Conservation (phyloP, 768 basidiomycete genomes). For the Leccinum rimulosum region DNA sequence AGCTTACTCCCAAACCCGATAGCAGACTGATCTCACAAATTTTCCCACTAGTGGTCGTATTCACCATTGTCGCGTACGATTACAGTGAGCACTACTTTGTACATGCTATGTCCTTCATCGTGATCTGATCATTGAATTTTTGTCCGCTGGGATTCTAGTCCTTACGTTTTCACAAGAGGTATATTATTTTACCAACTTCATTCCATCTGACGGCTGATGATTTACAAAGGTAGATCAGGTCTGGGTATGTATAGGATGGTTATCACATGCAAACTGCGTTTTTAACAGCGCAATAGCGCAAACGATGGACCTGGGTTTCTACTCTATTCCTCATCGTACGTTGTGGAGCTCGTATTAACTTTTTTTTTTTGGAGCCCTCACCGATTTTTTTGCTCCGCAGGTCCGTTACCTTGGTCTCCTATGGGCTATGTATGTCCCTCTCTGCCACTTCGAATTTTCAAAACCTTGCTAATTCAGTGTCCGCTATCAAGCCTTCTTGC, state of each 20-base stretch:
- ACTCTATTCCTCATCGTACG: background rate
- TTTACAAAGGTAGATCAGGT: constrained; percentile 4
- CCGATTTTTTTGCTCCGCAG: background rate
- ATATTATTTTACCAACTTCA: background rate
- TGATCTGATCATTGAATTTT: background rate
- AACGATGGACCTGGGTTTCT: background rate
- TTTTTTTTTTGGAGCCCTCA: background rate
- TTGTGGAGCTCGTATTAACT: background rate
- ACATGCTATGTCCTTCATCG: background rate
- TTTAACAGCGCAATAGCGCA: background rate
- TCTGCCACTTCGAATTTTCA: background rate
- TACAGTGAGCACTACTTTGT: constrained; percentile 6
- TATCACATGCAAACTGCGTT: too few relatives aligned
- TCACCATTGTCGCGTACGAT: constrained; percentile 12
- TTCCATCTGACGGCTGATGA: background rate
- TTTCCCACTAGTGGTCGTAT: background rate
- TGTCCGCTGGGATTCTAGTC: background rate
- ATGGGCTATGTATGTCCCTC: background rate
- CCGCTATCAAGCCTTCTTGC: background rate
- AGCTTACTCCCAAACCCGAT: background rate
- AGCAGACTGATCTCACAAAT: background rate
- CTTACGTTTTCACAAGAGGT: constrained; percentile 17
- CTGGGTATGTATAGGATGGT: background rate
- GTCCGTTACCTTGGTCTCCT: background rate
- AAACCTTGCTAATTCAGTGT: background rate